Base-by-base conservation (phyloP, 805 yeast genomes). In the Wickerhamiella sergipiensis region DNA sequence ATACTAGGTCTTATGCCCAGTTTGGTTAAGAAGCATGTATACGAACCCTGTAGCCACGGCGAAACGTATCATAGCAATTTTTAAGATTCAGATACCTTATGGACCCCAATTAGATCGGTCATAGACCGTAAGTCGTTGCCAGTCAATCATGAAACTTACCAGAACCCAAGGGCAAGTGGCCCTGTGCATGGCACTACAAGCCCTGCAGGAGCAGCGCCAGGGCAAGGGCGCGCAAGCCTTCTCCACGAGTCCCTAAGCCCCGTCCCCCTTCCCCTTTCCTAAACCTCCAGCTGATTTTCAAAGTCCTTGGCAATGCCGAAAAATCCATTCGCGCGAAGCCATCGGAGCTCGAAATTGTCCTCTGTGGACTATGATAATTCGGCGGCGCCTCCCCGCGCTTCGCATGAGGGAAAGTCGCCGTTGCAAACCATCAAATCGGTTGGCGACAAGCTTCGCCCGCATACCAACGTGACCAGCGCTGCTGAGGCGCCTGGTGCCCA, bases 381-480 rank as follows among this genome's bases (percentile, higher is more conserved):
- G n/a, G 12, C 23, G n/a, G 39, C 17, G 13, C 17, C 39, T 10
- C n/a, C 21, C 39, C 21, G 26, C 3, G 10, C 15, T 2, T 12
- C 26, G 23, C 46, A 33, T 22, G 31, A 51, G 4, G 48, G 42
- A 31, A 49, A 46, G 19, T 48, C 55, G 12, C 61, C 62, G 15
- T 51, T 58, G 19, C 45, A 52, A 23, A 48, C 55, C 10, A 48
- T 59, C 47, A 43, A 48, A 43, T 46, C 53, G 38, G 52, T 55
- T 48, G 57, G 60, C 24, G 58, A 56, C 44, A 56, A 55, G 39
- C 40, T 60, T 47, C 53, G 57, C 45, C 61, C 55, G 13, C 60
- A 58, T 47, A 63, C 66, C n/a, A 59, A 61, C 13, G 61, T 63
- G 24, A 60, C 64, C 2, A 49, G 58, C 19, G 52, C 64, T 21